Evolutionary conservation across 176 grass and related monocot genomes (phyloP), one percentile per base, ranked within the genome.

Genomic region (Oryza punctata): DNA sequence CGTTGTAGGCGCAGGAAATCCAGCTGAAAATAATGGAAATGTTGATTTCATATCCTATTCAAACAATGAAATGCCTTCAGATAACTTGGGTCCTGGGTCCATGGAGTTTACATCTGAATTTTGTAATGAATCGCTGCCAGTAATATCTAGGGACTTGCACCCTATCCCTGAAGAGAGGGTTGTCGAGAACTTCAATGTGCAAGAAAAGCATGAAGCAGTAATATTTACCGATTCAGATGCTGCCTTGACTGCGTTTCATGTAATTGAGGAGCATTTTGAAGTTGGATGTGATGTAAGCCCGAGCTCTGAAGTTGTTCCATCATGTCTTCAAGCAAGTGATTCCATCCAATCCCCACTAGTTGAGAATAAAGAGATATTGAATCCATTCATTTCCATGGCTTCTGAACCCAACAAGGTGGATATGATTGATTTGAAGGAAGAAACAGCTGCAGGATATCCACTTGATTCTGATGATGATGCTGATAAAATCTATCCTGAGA

Each of bases 401-500:
- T 47, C 29, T 73, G 77, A 90, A 78, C 65, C 76, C 47, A 29
- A 78, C 44, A 78, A 70, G 13, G 28, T 72, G n/a, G 71, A 70
- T 76, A 69, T 72, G 69, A 35, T 21, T 64, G 70, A 87, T 52
- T 67, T 77, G 85, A 82, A 86, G 26, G 74, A 85, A 69, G 69
- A 71, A 67, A 67, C 19, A 65, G 46, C 85, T 82, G 13, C 50
- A 59, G 70, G 77, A 61, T 87, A 85, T 83, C 46, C 92, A 80
- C 37, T 69, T 82, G 87, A 94, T 89, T 93, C 87, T 67, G 96
- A 93, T 85, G 91, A 95, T 25, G 91, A 92, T 63, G 84, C 47
- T 82, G 85, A 88, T 73, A 90, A 86, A 89, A 85, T 93, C 27
- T 93, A 93, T 82, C 87, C 93, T 67, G 91, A 93, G 50, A 81